Conservation (phyloP, 352 stramenopile species). For the Pythium coloratum region DNA sequence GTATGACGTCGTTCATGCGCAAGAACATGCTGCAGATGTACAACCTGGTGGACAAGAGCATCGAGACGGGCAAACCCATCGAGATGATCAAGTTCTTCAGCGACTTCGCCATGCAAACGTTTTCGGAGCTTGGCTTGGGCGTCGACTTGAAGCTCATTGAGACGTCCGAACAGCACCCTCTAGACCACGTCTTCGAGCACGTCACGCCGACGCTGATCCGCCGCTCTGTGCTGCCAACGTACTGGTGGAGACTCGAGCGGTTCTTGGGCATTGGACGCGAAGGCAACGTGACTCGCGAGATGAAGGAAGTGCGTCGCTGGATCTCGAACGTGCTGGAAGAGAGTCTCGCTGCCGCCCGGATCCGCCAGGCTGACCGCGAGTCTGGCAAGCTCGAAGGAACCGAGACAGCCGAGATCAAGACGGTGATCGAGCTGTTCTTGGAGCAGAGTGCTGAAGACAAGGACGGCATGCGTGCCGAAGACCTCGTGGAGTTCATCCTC, state of each 20-base stretch:
- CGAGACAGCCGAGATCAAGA: slow-evolving; percentile 15
- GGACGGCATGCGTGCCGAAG: slow-evolving; percentile 37
- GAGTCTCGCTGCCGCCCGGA: slow-evolving; percentile 30
- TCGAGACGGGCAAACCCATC: slow-evolving; percentile 22
- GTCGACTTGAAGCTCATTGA: slow-evolving; percentile 40
- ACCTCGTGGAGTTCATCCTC: slow-evolving; percentile 64
- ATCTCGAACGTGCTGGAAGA: slow-evolving; percentile 46
- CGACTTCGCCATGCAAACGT: slow-evolving; percentile 47
- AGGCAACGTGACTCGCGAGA: slow-evolving; percentile 19
- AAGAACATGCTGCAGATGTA: slow-evolving; percentile 35
- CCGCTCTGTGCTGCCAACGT: slow-evolving; percentile 32
- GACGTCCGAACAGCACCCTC: slow-evolving; percentile 36
- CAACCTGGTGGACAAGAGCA: slow-evolving; percentile 27
- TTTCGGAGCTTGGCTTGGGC: slow-evolving; percentile 49
- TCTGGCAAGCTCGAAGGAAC: slow-evolving; percentile 16
- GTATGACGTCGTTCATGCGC: slow-evolving; percentile 42
- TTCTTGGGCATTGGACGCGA: slow-evolving; percentile 43
- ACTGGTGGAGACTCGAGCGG: slow-evolving; percentile 46
- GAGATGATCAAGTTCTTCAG: slow-evolving; percentile 43
- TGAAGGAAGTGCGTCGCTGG: slow-evolving; percentile 39
- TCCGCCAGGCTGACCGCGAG: slow-evolving; percentile 7
- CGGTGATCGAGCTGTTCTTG: slow-evolving; percentile 13
- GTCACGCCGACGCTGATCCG: background rate
- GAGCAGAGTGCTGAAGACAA: slow-evolving; percentile 11
- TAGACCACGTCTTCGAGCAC: slow-evolving; percentile 23